Evolutionary conservation across 371 early-diverging fungal genomes (phyloP).

Genomic region (Aphelidium insulamus): DNA sequence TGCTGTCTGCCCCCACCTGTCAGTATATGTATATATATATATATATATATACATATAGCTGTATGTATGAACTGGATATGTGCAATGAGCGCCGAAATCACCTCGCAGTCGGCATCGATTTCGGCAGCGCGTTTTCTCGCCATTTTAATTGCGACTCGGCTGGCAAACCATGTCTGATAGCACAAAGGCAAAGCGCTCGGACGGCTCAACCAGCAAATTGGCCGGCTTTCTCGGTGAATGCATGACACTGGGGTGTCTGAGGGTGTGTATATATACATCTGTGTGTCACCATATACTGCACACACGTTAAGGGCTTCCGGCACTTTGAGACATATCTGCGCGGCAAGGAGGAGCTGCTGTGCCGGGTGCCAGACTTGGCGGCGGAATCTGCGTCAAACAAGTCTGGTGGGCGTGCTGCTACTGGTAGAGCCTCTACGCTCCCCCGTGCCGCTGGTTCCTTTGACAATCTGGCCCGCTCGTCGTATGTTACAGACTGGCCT

Average conservation of each 20-base stretch:
- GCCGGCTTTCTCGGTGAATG: conserved; percentile 42
- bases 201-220: no score
- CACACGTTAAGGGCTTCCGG: conserved; percentile 30
- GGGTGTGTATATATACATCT: conserved; percentile 10
- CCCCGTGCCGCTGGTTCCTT: background rate
- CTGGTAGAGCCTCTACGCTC: background rate
- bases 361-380: no score
- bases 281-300: background rate
- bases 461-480: background rate
- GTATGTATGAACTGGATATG: no score
- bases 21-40: no score
- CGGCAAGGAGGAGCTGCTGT: conserved; percentile 45
- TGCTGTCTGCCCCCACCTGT: no score
- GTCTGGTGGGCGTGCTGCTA: conserved; percentile 3
- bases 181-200: no score
- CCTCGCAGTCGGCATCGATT: no score
- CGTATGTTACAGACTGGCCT: conserved; percentile 4
- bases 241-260: conserved; percentile 24
- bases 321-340: conserved; percentile 45
- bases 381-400: conserved; percentile 11
- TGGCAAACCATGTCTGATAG: no score
- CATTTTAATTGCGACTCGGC: no score
- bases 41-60: no score
- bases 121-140: no score
- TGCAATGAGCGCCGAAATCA: no score